Evolutionary conservation across 768 basidiomycete genomes (phyloP), one percentile per base, ranked within the genome.

Genomic region (Tephrocybe sp.): DNA sequence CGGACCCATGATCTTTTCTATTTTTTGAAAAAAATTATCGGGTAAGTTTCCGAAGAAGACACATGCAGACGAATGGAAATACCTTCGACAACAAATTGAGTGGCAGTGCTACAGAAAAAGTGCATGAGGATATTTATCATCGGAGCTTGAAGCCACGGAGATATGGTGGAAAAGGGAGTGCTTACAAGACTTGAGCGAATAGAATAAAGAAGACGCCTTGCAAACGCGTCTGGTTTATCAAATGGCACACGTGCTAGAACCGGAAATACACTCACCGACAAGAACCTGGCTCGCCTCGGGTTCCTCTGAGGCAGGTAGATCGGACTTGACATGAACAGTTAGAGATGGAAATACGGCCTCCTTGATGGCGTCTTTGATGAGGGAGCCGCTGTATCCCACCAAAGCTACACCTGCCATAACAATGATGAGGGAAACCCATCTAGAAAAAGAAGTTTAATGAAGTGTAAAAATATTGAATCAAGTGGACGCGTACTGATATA

Each of bases 181-280:
- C 86, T 76, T 64, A 92, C 90, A 97, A 97, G 55, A 97, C 68
- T 68, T 98, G 95, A 21, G 95, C 95, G 64, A 97, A 93, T 23
- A 97, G 70, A 47, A 98, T 78, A 65, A 99, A 86, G 65, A 91
- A 82, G 25, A 98, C 84, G 47, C 95, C 94, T 90, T 49, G 23
- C 51, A 27, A 43, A 42, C 45, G 52, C 25, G 45, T 25, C 18
- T 51, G 51, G 51, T 12, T 33, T 50, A 51, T 64, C 36, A 57
- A 40, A 41, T 52, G 44, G 43, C 61, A 57, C 54, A 48, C 48
- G 41, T 30, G 50, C 40, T 48, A 50, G 23, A 50, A 39, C 49
- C 42, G 46, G 47, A n/a, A 27, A 37, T 39, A 52, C 55, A 61
- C 78, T 61, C 59, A 86, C 88, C 89, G 64, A 92, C 70, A 47